phyloP scores from a whole-genome alignment of 176 grass and related monocot species.

The Puya raimondii region DNA sequence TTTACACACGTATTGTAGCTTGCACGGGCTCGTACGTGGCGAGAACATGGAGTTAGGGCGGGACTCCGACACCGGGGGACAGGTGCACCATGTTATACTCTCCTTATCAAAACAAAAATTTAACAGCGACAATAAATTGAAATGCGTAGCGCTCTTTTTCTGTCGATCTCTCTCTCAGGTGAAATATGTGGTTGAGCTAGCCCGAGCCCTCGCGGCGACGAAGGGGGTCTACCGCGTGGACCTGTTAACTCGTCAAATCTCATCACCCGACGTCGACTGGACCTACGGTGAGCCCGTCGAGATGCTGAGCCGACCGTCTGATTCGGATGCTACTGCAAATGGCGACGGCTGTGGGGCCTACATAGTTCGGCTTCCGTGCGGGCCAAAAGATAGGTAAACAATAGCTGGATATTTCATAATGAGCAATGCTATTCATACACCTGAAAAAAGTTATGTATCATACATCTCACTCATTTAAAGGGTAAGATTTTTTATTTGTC shows the following conservation, averaged over 20 bases:
- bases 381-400: slow-evolving; percentile 45
- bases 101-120: not conserved
- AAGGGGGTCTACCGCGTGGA: slow-evolving; percentile 70
- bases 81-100: slow-evolving; percentile 22
- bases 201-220: slow-evolving; percentile 69
- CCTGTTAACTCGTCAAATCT: slow-evolving; percentile 77
- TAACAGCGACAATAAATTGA: no score
- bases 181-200: slow-evolving; percentile 93
- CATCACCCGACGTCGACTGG: slow-evolving; percentile 68
- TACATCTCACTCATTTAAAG: no score
- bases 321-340: not conserved
- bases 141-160: no score
- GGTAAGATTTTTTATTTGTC: no score
- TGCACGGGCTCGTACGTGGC: slow-evolving; percentile 79
- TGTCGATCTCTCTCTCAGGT: slow-evolving; percentile 29
- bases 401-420: no score
- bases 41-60: slow-evolving; percentile 95
- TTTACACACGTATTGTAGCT: slow-evolving; percentile 20
- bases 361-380: slow-evolving; percentile 80
- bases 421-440: no score
- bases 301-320: slow-evolving; percentile 37
- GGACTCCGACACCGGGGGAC: slow-evolving; percentile 86
- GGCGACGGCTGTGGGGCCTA: slow-evolving; percentile 48
- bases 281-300: slow-evolving; percentile 92
- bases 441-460: no score